Conservation (phyloP, 345 rosid species). For the Eucalyptus pauciflora region DNA sequence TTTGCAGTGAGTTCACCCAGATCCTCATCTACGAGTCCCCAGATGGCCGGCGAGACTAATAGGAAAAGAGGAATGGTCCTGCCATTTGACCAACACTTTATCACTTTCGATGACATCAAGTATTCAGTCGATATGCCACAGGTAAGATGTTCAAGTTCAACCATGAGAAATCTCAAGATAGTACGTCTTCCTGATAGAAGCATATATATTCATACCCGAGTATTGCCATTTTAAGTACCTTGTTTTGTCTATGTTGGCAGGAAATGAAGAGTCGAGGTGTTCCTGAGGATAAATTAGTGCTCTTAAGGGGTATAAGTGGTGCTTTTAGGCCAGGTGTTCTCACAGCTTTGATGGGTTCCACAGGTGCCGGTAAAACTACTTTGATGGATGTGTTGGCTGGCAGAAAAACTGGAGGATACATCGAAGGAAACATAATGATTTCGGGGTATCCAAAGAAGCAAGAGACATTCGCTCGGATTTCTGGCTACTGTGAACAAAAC, state of each 20-base stretch:
- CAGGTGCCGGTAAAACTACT: slow-evolving; percentile 55
- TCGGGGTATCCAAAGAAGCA: slow-evolving; percentile 51
- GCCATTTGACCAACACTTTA: slow-evolving; percentile 39
- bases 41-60: background rate
- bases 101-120: slow-evolving; percentile 30
- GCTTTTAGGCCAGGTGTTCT: slow-evolving; percentile 51
- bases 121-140: slow-evolving; percentile 55
- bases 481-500: slow-evolving; percentile 52
- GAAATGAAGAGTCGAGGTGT: slow-evolving; percentile 42
- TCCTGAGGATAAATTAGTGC: slow-evolving; percentile 28
- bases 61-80: slow-evolving; percentile 50
- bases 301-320: slow-evolving; percentile 39
- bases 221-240: background rate
- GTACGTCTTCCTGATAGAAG: background rate
- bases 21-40: background rate
- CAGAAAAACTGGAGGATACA: slow-evolving; percentile 45
- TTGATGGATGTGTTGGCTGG: slow-evolving; percentile 53
- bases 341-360: slow-evolving; percentile 50
- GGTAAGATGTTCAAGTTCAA: slow-evolving; percentile 8
- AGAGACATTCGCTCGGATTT: slow-evolving; percentile 46
- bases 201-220: too few relatives aligned
- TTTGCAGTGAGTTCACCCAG: background rate
- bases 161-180: background rate
- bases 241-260: background rate
- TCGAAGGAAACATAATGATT: slow-evolving; percentile 23